phyloP scores from a whole-genome alignment of 2,329 filamentous ascomycete species.

The Aspergillus ibericus region DNA sequence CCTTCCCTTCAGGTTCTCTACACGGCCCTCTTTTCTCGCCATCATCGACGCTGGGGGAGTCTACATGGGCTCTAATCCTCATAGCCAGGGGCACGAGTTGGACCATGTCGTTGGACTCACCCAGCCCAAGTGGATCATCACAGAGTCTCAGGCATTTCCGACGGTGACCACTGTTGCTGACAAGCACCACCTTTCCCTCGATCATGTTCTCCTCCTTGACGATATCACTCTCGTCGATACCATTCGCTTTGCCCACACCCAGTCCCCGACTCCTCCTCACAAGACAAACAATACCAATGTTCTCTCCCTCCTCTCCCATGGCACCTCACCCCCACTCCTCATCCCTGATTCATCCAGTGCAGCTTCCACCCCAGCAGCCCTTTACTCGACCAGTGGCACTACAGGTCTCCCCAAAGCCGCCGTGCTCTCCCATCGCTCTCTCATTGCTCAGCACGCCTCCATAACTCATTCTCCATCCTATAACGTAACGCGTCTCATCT shows the following conservation, averaged over 20 bases:
- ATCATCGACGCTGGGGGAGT: constrained; percentile 42
- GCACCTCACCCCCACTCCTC: constrained; percentile 43
- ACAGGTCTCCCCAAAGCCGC: constrained; percentile 59
- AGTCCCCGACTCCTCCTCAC: not conserved
- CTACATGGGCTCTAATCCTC: constrained; percentile 47
- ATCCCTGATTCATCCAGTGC: constrained; percentile 39
- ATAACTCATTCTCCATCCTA: constrained; percentile 34
- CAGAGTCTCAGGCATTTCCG: constrained; percentile 29
- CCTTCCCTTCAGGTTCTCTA: constrained; percentile 18
- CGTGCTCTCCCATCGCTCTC: constrained; percentile 55
- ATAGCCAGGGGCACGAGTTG: constrained; percentile 43
- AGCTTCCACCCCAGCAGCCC: constrained; percentile 48
- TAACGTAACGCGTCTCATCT: constrained; percentile 41
- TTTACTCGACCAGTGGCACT: constrained; percentile 54
- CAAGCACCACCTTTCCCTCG: not conserved
- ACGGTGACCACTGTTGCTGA: constrained; percentile 27
- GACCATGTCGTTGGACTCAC: constrained; percentile 43
- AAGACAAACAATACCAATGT: not conserved
- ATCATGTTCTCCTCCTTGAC: constrained; percentile 26
- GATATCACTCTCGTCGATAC: not conserved
- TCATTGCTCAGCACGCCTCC: constrained; percentile 49
- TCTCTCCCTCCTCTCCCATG: constrained; percentile 36
- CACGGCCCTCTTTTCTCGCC: constrained; percentile 22
- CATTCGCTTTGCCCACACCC: not conserved
- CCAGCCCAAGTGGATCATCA: constrained; percentile 43